Evolutionary conservation across 306 rosid species (phyloP), one percentile per base, ranked within the genome.

Genomic region (Abrus precatorius): DNA sequence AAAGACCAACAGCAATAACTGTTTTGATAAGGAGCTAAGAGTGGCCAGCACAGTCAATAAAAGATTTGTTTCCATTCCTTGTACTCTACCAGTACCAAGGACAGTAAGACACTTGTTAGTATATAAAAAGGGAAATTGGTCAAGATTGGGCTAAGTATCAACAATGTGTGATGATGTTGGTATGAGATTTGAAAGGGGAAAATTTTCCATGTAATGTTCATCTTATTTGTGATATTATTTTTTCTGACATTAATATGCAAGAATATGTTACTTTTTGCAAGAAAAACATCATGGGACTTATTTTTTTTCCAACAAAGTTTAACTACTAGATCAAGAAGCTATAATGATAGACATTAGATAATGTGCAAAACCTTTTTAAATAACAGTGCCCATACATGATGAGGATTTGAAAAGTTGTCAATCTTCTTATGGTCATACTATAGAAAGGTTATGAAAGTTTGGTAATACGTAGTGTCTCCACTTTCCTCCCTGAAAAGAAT

Each of bases 321-420:
- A 69, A 27, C 38, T 78, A 77, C 79, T 40, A 53, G 32, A 44
- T 43, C 41, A 72, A 14, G 8, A 30, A 43, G 28, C 33, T 34
- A 45, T 43, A 38, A 34, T 69, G 20, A 29, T 13, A 10, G 7
- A 59, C 40, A 33, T 36, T 36, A 36, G 4, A 36, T 2, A 36
- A 33, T 61, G 67, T 61, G 20, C 8, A 33, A 10, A 32, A 61
- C 27, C 3, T 20, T 20, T 11, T 33, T 33, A 10, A 8, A 61
- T 61, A 11, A 10, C 27, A 33, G 12, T 9, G 20, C 3, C 20
- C 44, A 33, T 33, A 5, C 20, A 5, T 10, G 43, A 61, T 61
- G 41, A 60, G 14, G 7, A 41, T 60, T 10, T 36, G 40, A 36
- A 36, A 36, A 36, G 4, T 1, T 36, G 4, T 36, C 40, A 36